Base-by-base conservation (phyloP, 495 filamentous ascomycete genomes). In the Aspergillus heteromorphus region DNA sequence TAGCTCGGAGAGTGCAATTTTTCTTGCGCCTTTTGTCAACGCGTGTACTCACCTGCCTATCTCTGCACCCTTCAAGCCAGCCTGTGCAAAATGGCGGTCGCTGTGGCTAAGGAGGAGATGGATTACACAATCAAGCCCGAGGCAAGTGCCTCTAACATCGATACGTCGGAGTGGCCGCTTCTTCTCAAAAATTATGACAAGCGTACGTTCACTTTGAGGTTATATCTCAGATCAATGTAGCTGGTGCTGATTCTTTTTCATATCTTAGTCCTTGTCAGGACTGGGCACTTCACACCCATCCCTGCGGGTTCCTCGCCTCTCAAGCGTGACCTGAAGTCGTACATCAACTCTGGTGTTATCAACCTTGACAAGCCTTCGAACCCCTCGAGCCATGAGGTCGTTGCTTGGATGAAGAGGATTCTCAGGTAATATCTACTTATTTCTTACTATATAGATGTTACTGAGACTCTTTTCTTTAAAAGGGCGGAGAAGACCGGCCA, bases 311-410 rank as follows among this genome's bases (percentile, higher is more conserved):
- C 84, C 64, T 79, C 87, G 31, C 93, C 93, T 25, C 76, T 88
- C 60, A 91, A 87, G 70, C 89, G 93, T 71, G 92, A 96, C 64
- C 79, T 98, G 62, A 96, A 96, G 76, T 88, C 87, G 41, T 98
- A 96, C 71, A 85, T 98, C 63, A 89, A 86, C 70, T 93, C 88
- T 57, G 93, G 93, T 71, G 93, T 97, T 25, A 97, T 98, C 76
- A 97, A 97, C 73, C 84, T 95, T 49, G 93, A 97, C 80, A 98
- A 98, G 73, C 93, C 93, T 30, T 91, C 91, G 14, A 98, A 98
- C 77, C 93, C 93, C 17, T 96, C 90, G 53, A 93, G 88, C 64
- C 93, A 98, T 78, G 93, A 98, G 72, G 95, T 97, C 40, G 93
- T 98, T 62, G 91, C 93, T 51, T 98, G 93, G 95, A 85, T 97